Evolutionary conservation across 768 basidiomycete species (phyloP).

Genomic region (Lactarius hatsudake): DNA sequence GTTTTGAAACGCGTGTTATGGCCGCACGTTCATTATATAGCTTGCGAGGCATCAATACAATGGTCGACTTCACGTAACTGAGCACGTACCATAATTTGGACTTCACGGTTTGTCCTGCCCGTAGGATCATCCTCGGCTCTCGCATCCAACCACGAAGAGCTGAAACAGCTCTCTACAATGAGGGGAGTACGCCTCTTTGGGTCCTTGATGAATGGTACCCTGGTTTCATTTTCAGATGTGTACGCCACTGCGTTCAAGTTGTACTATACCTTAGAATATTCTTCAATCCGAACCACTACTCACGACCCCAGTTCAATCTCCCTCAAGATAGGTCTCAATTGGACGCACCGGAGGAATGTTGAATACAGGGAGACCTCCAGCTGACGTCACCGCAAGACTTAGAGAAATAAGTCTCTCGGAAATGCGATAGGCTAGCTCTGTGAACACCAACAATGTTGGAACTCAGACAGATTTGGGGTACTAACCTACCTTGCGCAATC

Average conservation of each 20-base stretch:
- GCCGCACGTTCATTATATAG: constrained; percentile 43
- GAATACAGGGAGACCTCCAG: constrained; percentile 54
- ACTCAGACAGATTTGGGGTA: not conserved
- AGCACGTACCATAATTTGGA: constrained; percentile 51
- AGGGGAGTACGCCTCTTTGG: constrained; percentile 47
- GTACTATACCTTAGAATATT: constrained; percentile 9
- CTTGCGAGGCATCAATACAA: constrained; percentile 35
- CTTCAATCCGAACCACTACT: constrained; percentile 29
- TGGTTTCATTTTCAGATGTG: constrained; percentile 29
- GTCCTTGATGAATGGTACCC: constrained; percentile 39
- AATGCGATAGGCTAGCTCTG: constrained; percentile 67
- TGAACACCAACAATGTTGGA: not conserved
- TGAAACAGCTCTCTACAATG: constrained; percentile 57
- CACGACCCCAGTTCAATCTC: not conserved
- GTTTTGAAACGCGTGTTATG: constrained; percentile 55
- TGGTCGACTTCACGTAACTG: not conserved
- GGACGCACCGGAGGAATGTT: constrained; percentile 65
- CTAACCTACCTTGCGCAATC: constrained; percentile 66
- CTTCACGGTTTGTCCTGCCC: constrained; percentile 61
- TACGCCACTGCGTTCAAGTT: not conserved
- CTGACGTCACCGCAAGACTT: constrained; percentile 64
- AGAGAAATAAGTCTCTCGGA: constrained; percentile 66
- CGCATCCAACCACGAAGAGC: constrained; percentile 56
- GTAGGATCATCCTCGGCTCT: constrained; percentile 50
- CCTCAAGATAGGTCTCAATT: not conserved